Base-by-base conservation (phyloP, 2,329 filamentous ascomycete genomes). In the Sordariomycetes sp. region DNA sequence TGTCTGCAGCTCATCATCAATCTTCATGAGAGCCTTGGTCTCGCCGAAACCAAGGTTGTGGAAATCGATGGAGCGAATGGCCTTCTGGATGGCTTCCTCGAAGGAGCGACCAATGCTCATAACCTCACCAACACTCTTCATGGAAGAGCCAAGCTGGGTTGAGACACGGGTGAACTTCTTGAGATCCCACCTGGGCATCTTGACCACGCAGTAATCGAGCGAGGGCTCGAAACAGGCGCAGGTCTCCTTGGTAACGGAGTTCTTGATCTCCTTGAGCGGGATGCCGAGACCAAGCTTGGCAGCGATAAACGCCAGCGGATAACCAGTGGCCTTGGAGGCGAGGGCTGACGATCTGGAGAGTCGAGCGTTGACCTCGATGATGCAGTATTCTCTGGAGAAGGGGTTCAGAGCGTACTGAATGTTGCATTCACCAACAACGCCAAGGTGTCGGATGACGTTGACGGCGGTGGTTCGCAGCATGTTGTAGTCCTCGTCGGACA, bases 51-150 rank as follows among this genome's bases (percentile, higher is more conserved):
- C 92, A 17, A 94, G 71, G 55, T 96, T 96, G 66, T 92, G 82
- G 62, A 86, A 90, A 58, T 98, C 92, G 38, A 96, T 90, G 26
- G 86, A 81, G 33, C 92, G 82, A 49, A 98, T 98, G 15, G 92
- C 92, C 61, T 96, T 98, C 51, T 98, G 92, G 27, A 98, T 94
- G 8, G 92, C 92, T 63, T 98, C 92, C 61, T 98, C 92, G 48
- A 98, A 98, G 1, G 85, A 94, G 45, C 92, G 72, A 37, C 92
- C 92, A 46, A 98, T 95, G 51, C 84, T 90, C 92, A 98, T 96
- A 45, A 98, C 92, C 58, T 98, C 92, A 53, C 92, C 92, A 34
- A 98, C 88, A 74, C 86, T 94, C 80, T 96, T 98, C 92, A 98
- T 98, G 10, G 90, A 94, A 4, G 92, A 96, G 20, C 88, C 90